Evolutionary conservation across 73 alveolate species (phyloP).

Genomic region (Diophrys appendiculata): DNA sequence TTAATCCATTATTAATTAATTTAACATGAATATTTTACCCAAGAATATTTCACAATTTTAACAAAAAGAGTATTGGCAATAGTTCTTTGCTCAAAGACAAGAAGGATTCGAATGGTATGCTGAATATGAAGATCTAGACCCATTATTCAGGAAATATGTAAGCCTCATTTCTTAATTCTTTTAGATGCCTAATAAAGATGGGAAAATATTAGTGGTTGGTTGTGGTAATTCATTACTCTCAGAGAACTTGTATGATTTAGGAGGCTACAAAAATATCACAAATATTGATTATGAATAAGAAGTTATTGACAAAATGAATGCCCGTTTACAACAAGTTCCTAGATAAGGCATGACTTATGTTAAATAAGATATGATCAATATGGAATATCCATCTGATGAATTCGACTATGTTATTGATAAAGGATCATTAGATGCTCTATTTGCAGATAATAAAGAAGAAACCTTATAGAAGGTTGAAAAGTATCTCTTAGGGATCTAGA

Average conservation of each 20-base stretch:
- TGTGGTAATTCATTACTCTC: constrained; percentile 80
- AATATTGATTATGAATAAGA: constrained; percentile 69
- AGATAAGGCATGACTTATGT: constrained; percentile 55
- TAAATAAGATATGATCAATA: constrained; percentile 57
- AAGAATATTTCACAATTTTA: constrained; percentile 28
- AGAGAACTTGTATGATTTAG: constrained; percentile 60
- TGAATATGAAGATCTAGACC: constrained; percentile 30
- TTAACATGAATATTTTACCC: constrained; percentile 37
- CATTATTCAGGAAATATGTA: no score
- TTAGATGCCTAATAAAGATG: no score
- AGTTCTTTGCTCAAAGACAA: constrained; percentile 31
- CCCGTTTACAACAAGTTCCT: constrained; percentile 51
- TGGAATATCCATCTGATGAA: constrained; percentile 50
- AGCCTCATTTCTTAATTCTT: no score
- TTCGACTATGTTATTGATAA: constrained; percentile 76
- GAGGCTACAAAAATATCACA: constrained; percentile 56
- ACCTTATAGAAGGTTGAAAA: constrained; percentile 9
- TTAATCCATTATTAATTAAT: no score
- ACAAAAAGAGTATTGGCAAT: constrained; percentile 27
- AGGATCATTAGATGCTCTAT: constrained; percentile 76
- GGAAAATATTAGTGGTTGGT: constrained; percentile 68
- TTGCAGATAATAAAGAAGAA: constrained; percentile 26
- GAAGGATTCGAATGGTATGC: constrained; percentile 55
- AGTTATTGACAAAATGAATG: constrained; percentile 61
- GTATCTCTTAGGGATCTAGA: constrained; percentile 19